Evolutionary conservation across 2,329 filamentous ascomycete species (phyloP).

Genomic region (Laburnicola sp.): DNA sequence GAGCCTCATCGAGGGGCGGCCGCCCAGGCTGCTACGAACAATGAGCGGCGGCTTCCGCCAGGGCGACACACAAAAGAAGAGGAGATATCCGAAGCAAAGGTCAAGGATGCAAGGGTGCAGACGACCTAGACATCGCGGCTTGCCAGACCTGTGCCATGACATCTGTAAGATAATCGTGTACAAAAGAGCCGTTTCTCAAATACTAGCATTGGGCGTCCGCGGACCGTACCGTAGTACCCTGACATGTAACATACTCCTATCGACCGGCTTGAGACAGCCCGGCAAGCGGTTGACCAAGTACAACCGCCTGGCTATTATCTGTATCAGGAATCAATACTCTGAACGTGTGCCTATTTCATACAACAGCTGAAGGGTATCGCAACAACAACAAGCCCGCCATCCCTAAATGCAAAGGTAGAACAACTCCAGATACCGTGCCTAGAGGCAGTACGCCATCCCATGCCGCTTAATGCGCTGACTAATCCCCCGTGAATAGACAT

Average conservation of each 20-base stretch:
- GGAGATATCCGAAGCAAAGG: conserved; percentile 26
- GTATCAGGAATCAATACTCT: conserved; percentile 4
- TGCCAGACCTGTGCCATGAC: not conserved
- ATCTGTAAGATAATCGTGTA: conserved; percentile 7
- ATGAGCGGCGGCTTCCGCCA: conserved; percentile 29
- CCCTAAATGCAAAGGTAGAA: conserved; percentile 18
- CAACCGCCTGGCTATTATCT: not conserved
- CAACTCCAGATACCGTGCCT: conserved; percentile 35
- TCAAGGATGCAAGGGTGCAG: conserved; percentile 29
- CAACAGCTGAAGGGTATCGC: conserved; percentile 27
- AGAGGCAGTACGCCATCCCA: conserved; percentile 25
- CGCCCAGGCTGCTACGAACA: conserved; percentile 31
- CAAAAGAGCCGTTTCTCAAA: not conserved
- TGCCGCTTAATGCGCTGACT: conserved; percentile 23
- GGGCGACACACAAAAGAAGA: conserved; percentile 32
- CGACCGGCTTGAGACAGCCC: too few species aligned
- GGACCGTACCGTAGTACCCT: not conserved
- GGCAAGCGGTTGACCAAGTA: too few species aligned
- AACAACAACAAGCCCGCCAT: conserved; percentile 18
- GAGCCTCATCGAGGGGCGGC: conserved; percentile 31
- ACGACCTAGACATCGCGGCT: conserved; percentile 12
- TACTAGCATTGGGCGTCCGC: conserved; percentile 1
- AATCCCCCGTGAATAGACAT: conserved; percentile 8
- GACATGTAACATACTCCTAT: too few species aligned
- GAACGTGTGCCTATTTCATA: conserved; percentile 13